Evolutionary conservation across 1,139 yeast species (phyloP).

Genomic region (Nakaseomyces sp.): DNA sequence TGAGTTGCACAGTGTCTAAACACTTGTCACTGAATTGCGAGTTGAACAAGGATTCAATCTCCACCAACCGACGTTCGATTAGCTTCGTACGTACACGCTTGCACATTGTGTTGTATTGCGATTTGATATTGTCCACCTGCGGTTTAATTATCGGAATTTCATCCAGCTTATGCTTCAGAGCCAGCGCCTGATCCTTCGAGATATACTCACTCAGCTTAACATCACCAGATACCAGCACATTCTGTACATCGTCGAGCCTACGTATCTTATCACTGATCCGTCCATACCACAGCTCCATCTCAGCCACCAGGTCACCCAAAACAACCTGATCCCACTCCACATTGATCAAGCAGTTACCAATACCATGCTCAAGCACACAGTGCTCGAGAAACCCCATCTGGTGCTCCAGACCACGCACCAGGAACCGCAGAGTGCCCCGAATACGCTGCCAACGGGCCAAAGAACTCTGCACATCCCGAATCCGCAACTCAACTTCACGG

Average conservation of each 20-base stretch:
- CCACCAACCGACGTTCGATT: constrained; percentile 17
- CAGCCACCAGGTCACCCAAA: constrained; percentile 21
- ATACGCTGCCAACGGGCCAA: constrained; percentile 21
- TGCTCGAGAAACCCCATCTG: constrained; percentile 31
- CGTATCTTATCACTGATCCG: constrained; percentile 30
- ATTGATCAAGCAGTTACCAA: constrained; percentile 27
- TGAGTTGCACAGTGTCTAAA: constrained; percentile 14
- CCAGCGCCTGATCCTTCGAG: constrained; percentile 34
- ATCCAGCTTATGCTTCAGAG: constrained; percentile 28
- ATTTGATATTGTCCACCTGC: constrained; percentile 24
- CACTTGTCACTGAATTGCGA: constrained; percentile 15
- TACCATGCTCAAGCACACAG: constrained; percentile 26
- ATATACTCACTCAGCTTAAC: constrained; percentile 38
- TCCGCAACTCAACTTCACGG: constrained; percentile 30
- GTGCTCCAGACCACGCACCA: constrained; percentile 30
- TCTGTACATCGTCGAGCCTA: constrained; percentile 25
- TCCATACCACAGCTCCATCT: constrained; percentile 28
- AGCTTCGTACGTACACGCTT: constrained; percentile 21
- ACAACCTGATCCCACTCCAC: constrained; percentile 21
- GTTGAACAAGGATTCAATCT: constrained; percentile 16
- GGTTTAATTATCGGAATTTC: constrained; percentile 29
- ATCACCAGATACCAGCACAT: constrained; percentile 13
- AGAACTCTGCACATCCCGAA: constrained; percentile 20
- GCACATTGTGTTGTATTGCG: constrained; percentile 24
- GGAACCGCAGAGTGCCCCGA: constrained; percentile 28